Base-by-base conservation (phyloP, 169 alveolate genomes). In the Cryptosporidium viatorum region DNA sequence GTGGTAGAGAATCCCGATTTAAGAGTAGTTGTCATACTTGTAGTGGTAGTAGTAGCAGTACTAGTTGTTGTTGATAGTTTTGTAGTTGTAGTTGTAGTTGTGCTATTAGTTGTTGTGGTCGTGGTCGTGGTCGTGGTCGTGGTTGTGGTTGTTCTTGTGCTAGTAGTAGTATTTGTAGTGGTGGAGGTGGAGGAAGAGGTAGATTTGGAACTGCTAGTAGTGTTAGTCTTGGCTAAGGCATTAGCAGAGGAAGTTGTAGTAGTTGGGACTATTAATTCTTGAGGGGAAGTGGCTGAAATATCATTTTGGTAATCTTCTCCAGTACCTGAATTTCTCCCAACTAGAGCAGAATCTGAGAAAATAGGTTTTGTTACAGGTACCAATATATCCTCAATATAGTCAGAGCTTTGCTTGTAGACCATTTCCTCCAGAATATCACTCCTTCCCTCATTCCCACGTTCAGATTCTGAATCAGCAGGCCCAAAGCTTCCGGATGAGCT, bases 81-180 rank as follows among this genome's bases (percentile, higher is more conserved):
- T 18, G 85, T 51, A 0, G 33, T 71, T 6, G 85, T 71, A 0
- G 69, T 71, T 0, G 85, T 51, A 0, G 52, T 51, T 0, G 70
- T 45, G 0, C 12, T 71, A 3, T 1, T 29, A 0, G 85, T 71
- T 1, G 69, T 51, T 0, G 51, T 71, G 1, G 69, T 71, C 3
- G 85, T 71, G 2, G 85, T 48, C 18, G 37, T 59, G 1, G 43
- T 59, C 6, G 74, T 58, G 41, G 48, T 33, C 1, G 86, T 37
- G 1, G 87, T 80, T 3, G 68, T 80, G 1, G 73, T 80, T 2
- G 80, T 80, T 18, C 50, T 37, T n/a, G 67, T 62, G n/a, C 69
- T 43, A 45, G 60, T 60, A 18, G 39, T 80, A 7, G 65, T 58
- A 39, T 51, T 33, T 12, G 67, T 41, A 35, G 41, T 26, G 16